These are phyloP conservation scores for Linnemannia exigua DNA, from an alignment of 192 early-diverging fungal genomes.

Conservation along the genomic window DNA sequence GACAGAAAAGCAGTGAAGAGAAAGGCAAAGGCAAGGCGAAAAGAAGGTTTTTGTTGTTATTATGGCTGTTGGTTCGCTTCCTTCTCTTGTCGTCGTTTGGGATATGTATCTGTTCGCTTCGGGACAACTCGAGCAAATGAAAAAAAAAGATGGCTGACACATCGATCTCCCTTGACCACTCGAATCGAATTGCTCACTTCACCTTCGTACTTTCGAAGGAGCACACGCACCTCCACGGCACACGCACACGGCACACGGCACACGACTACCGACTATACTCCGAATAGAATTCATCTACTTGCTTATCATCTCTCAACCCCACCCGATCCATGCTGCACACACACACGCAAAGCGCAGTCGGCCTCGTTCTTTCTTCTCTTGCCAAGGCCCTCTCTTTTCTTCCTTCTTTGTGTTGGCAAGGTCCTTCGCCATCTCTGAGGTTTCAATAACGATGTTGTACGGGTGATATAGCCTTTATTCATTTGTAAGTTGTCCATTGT, in stretches of 20 bases:
- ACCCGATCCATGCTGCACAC: not conserved
- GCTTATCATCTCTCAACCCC: not conserved
- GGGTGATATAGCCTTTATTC: not conserved
- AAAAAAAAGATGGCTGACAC: not conserved
- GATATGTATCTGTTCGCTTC: not conserved
- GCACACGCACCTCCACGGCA: not conserved
- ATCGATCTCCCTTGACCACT: not conserved
- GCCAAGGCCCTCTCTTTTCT: slow-evolving; percentile 3
- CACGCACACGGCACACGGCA: not conserved
- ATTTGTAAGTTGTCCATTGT: not conserved
- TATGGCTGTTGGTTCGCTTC: not conserved
- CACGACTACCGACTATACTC: not conserved
- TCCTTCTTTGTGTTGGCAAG: not conserved
- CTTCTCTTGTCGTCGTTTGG: too few species aligned
- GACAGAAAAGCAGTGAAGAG: not conserved
- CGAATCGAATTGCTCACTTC: not conserved
- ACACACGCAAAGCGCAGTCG: not conserved
- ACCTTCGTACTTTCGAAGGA: not conserved
- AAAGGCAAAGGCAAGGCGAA: not conserved
- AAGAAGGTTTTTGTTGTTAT: not conserved
- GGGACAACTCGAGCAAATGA: not conserved
- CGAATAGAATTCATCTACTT: not conserved
- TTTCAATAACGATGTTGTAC: not conserved
- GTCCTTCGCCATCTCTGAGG: not conserved
- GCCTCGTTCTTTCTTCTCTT: not conserved